Conservation (phyloP, 306 rosid genomes). For the Carpinus viminea region DNA sequence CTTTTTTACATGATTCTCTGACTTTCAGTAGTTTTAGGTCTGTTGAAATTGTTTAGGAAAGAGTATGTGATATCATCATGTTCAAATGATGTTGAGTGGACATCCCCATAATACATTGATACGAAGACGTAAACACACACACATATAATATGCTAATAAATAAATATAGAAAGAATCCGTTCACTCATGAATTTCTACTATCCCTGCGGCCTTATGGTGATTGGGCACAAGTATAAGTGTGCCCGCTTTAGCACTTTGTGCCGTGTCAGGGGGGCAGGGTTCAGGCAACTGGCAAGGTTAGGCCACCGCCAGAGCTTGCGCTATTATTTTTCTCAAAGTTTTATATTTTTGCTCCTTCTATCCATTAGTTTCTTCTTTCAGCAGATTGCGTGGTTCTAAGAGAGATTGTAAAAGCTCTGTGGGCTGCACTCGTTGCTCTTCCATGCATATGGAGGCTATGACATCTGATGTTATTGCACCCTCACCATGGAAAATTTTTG, state of each 20-base stretch:
- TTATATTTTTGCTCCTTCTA: neutral
- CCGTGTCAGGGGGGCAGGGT: no score
- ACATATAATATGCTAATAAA: neutral
- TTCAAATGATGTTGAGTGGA: neutral
- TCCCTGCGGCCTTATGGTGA: no score
- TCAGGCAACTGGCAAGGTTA: no score
- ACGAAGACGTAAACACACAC: neutral
- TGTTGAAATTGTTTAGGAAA: neutral
- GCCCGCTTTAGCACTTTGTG: no score
- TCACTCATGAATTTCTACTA: no score
- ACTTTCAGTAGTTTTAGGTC: neutral
- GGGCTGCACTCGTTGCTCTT: slow-evolving; percentile 47
- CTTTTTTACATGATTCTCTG: neutral
- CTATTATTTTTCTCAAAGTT: neutral
- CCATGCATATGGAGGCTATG: slow-evolving; percentile 54
- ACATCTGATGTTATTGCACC: slow-evolving; percentile 82
- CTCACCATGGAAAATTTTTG: slow-evolving; percentile 93
- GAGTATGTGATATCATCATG: neutral
- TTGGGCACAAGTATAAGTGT: no score
- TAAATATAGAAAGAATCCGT: neutral
- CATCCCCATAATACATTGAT: neutral
- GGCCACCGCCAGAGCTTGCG: no score
- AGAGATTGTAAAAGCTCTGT: slow-evolving; percentile 48
- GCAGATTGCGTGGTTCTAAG: slow-evolving; percentile 64
- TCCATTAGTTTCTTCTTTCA: slow-evolving; percentile 12